These are phyloP conservation scores for Stephania japonica DNA, from an alignment of 164 flowering plant genomes.

Conservation along the genomic window DNA sequence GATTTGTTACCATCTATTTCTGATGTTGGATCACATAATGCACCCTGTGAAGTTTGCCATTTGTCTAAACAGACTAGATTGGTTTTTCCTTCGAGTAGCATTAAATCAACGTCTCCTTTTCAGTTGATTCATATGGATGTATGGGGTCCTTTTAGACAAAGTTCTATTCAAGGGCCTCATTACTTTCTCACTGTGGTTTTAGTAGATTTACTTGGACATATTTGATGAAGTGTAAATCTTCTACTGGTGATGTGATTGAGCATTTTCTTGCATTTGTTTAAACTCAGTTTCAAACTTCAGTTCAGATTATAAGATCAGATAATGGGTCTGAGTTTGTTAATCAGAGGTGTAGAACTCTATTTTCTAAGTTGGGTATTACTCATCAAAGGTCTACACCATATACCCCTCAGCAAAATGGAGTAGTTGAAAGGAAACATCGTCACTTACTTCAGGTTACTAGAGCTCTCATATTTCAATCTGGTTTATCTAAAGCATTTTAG, in stretches of 20 bases:
- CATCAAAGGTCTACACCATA: not conserved
- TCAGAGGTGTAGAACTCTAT: not conserved
- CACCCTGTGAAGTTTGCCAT: not conserved
- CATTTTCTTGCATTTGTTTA: not conserved
- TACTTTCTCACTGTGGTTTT: not conserved
- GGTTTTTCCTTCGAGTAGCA: not conserved
- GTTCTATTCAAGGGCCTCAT: not conserved
- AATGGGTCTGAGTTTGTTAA: not conserved
- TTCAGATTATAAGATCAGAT: not conserved
- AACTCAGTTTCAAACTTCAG: not conserved
- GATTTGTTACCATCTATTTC: not conserved
- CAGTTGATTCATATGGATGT: not conserved
- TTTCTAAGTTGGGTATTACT: not conserved
- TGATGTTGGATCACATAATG: not conserved
- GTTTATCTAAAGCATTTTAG: not conserved
- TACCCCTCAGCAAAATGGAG: not conserved
- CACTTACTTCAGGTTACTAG: too few species aligned
- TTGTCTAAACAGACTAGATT: slow-evolving; percentile 2
- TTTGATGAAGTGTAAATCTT: slow-evolving; percentile 3
- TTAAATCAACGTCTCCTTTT: not conserved
- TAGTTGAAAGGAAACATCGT: too few species aligned
- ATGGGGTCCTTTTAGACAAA: not conserved
- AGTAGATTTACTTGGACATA: not conserved
- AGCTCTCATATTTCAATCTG: not conserved
- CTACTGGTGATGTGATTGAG: not conserved